These are phyloP conservation scores for Fusarium duplospermum DNA, from an alignment of 2,329 filamentous ascomycete genomes.

Conservation along the genomic window DNA sequence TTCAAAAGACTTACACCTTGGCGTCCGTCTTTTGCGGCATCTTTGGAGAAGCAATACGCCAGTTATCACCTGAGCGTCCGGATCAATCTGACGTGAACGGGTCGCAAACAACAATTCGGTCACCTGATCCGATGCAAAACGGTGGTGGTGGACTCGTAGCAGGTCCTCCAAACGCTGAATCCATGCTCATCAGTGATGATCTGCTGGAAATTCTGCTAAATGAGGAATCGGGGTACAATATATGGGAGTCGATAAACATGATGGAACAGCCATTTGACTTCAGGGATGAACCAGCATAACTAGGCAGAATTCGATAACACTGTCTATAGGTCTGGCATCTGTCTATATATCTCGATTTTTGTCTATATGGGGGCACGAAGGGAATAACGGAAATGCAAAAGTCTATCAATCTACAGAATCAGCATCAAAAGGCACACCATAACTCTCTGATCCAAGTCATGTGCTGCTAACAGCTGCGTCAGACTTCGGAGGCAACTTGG, in stretches of 20 bases:
- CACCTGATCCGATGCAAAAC: not conserved
- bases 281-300: not conserved
- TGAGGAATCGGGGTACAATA: not conserved
- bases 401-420: not conserved
- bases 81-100: fast-evolving
- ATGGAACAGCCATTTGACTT: not conserved
- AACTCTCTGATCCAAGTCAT: not conserved
- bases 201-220: not conserved
- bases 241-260: not conserved
- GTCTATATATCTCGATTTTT: not conserved
- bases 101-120: not conserved
- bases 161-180: fast-evolving
- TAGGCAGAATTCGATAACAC: not conserved
- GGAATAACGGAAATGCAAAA: not conserved
- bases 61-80: not conserved
- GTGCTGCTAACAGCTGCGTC: not conserved
- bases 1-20: not conserved
- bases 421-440: not conserved
- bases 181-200: not conserved
- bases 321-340: not conserved
- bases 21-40: not conserved
- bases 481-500: conserved; percentile 57
- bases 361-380: not conserved
- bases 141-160: not conserved
- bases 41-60: not conserved